A percentile compares a stretch with the other conserved stretches of the same genome.
Conservation (phyloP, 495 filamentous ascomycete species). For the Aspergillus diversus region DNA sequence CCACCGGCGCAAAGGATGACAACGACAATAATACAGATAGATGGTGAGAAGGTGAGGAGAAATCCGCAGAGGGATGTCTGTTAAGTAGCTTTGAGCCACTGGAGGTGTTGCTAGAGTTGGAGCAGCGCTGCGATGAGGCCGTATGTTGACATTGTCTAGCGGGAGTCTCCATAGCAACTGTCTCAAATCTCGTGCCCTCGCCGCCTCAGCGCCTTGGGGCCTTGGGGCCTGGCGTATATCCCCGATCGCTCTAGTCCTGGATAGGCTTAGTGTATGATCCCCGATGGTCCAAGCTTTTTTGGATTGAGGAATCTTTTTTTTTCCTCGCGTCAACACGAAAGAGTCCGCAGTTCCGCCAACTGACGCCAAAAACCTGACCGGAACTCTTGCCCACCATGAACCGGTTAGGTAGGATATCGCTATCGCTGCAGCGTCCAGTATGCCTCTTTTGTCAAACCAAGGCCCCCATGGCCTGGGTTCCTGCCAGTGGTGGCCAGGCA, state of each 20-base stretch:
- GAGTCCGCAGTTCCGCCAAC: background rate
- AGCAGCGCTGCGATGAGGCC: slow-evolving; percentile 6
- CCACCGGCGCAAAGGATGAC: slow-evolving; percentile 14
- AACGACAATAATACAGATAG: slow-evolving; percentile 17
- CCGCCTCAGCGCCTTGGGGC: slow-evolving; percentile 28
- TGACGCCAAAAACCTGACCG: background rate
- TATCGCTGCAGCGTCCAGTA: slow-evolving; percentile 37
- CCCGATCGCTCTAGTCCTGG: slow-evolving; percentile 36
- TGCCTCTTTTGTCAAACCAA: slow-evolving; percentile 48
- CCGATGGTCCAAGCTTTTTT: slow-evolving; percentile 29
- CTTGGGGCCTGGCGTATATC: slow-evolving; percentile 23
- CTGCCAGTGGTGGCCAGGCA: slow-evolving; percentile 38
- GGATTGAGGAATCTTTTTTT: slow-evolving; percentile 18
- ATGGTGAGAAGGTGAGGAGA: slow-evolving; percentile 16
- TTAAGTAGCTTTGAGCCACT: slow-evolving; percentile 21
- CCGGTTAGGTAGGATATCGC: slow-evolving; percentile 36
- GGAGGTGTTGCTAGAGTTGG: slow-evolving; percentile 1
- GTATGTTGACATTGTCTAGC: slow-evolving; percentile 38
- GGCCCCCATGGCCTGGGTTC: slow-evolving; percentile 22
- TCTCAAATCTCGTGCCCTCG: slow-evolving; percentile 6
- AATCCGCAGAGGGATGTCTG: slow-evolving; percentile 18
- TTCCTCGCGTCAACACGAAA: slow-evolving; percentile 5
- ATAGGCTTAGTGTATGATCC: slow-evolving; percentile 29
- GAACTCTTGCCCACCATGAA: slow-evolving; percentile 19
- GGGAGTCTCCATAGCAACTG: slow-evolving; percentile 47